Conservation (phyloP, 257 asterid genomes). For the Solanum chiquidenum region DNA sequence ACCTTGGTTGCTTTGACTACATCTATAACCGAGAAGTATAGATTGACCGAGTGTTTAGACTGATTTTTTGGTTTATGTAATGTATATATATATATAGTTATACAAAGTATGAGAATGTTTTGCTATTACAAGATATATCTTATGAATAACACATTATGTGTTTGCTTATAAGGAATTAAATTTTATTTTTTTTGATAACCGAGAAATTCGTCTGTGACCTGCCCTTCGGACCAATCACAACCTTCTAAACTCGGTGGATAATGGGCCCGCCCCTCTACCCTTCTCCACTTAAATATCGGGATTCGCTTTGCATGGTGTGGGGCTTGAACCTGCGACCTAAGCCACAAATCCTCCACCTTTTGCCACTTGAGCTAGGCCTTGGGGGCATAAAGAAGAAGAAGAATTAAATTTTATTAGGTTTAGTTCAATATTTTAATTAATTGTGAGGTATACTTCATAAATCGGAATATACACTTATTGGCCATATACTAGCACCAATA, state of each 20-base stretch:
- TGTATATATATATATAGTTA: not conserved
- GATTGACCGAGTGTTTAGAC: not conserved
- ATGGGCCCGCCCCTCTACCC: no score
- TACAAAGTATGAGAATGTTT: not conserved
- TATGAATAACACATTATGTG: not conserved
- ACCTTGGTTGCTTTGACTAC: not conserved
- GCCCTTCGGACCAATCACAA: no score
- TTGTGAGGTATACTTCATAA: not conserved
- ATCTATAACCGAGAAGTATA: not conserved
- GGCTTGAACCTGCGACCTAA: no score
- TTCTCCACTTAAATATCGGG: no score
- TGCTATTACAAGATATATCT: not conserved
- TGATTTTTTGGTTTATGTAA: not conserved
- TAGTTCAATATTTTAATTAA: not conserved
- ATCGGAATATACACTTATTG: not conserved
- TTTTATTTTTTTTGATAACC: not conserved
- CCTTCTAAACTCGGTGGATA: no score
- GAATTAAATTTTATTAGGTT: not conserved
- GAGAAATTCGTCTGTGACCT: no score
- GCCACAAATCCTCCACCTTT: no score
- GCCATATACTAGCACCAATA: not conserved
- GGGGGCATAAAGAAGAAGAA: not conserved
- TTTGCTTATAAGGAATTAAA: not conserved
- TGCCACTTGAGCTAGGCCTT: no score
- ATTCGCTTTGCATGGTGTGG: no score